A percentile compares a stretch with the other conserved stretches of the same genome.
Evolutionary conservation across 805 yeast genomes (phyloP).

Genomic region (Candida schatavii): DNA sequence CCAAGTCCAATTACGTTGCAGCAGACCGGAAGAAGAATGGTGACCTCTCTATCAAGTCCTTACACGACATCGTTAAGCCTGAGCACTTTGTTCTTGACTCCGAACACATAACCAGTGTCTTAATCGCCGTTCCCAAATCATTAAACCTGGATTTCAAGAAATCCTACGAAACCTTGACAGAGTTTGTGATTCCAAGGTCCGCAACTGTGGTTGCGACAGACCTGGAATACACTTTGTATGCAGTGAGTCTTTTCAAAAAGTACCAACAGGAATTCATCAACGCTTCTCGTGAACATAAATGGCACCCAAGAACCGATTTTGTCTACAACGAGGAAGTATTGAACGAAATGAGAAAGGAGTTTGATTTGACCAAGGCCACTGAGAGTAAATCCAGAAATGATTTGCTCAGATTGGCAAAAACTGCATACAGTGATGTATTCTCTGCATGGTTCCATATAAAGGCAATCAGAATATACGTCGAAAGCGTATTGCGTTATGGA

Average conservation of each 20-base stretch:
- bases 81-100: constrained; percentile 81
- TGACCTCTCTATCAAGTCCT: constrained; percentile 83
- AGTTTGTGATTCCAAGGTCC: constrained; percentile 89
- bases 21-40: constrained; percentile 94
- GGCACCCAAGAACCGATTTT: constrained; percentile 86
- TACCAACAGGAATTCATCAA: constrained; percentile 64
- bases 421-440: constrained; percentile 86
- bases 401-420: constrained; percentile 73
- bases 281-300: constrained; percentile 78
- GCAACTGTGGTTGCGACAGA: constrained; percentile 72
- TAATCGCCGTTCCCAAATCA: constrained; percentile 82
- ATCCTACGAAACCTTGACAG: constrained; percentile 71
- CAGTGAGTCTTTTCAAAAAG: constrained; percentile 84
- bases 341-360: constrained; percentile 74
- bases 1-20: constrained; percentile 78
- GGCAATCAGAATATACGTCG: constrained; percentile 84
- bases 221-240: constrained; percentile 67
- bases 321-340: constrained; percentile 76
- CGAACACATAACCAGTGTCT: constrained; percentile 81
- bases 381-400: constrained; percentile 77
- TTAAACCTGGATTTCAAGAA: constrained; percentile 58
- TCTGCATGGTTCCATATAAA: constrained; percentile 90
- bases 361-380: constrained; percentile 65
- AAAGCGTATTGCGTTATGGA: constrained; percentile 92
- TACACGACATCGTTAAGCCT: constrained; percentile 83